Percentiles rank a stretch among this genome's conserved stretches.
These are phyloP conservation scores for Globomyces sp. DNA, from an alignment of 371 early-diverging fungal species.

Conservation along the genomic window DNA sequence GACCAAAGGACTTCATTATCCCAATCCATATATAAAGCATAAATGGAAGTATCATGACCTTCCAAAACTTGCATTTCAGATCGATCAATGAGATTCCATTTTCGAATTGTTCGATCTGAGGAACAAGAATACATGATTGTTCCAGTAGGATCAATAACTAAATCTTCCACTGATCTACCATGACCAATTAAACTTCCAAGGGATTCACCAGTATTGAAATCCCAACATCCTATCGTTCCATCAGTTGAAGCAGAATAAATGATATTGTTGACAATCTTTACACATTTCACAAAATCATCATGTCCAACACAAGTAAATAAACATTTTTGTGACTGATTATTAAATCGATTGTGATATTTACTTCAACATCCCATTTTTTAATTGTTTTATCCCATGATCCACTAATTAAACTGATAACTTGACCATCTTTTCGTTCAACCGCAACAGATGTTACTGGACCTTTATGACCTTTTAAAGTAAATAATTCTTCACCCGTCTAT, in stretches of 20 bases:
- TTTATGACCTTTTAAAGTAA: conserved; percentile 62
- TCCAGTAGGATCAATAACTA: conserved; percentile 51
- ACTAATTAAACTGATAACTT: conserved; percentile 45
- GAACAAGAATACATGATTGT: conserved; percentile 61
- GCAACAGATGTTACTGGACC: conserved; percentile 79
- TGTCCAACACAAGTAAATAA: conserved; percentile 60
- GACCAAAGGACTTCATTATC: conserved; percentile 58
- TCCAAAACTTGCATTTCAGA: conserved; percentile 41
- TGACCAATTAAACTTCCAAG: conserved; percentile 58
- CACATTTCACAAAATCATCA: conserved; percentile 71
- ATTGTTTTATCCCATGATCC: conserved; percentile 84
- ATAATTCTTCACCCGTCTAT: conserved; percentile 30
- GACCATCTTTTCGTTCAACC: conserved; percentile 46
- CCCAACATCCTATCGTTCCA: conserved; percentile 65
- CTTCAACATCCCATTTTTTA: conserved; percentile 61
- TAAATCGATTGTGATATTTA: conserved; percentile 37
- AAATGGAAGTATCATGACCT: conserved; percentile 76
- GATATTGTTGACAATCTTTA: conserved; percentile 41
- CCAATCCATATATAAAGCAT: conserved; percentile 46
- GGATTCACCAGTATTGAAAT: conserved; percentile 49
- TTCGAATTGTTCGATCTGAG: conserved; percentile 66
- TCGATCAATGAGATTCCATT: conserved; percentile 63
- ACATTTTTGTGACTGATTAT: conserved; percentile 47
- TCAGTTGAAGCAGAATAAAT: conserved; percentile 76
- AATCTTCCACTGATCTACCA: conserved; percentile 60